Percentiles rank a stretch among this genome's conserved stretches.
phyloP scores from a whole-genome alignment of 1,284 basidiomycete species.

The Hortiboletus rubellus region DNA sequence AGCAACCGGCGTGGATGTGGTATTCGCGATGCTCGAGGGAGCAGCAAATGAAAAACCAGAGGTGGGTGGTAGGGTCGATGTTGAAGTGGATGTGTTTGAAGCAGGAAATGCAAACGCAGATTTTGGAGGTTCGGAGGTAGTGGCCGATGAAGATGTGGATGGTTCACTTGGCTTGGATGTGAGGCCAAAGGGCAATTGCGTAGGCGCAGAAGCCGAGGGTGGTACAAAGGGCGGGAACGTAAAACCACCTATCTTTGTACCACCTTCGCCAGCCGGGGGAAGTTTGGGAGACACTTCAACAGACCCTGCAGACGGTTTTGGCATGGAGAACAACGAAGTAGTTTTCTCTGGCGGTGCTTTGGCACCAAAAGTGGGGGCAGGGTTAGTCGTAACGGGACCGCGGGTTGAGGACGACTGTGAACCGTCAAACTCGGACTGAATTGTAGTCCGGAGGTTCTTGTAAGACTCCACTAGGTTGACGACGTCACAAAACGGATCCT shows the following conservation, averaged over 20 bases:
- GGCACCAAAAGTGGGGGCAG: conserved; percentile 7
- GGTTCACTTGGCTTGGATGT: conserved; percentile 23
- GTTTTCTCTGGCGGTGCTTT: conserved; percentile 23
- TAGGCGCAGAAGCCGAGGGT: conserved; percentile 17
- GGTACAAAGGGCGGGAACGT: conserved; percentile 25
- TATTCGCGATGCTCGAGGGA: conserved; percentile 6
- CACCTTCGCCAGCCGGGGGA: conserved; percentile 16
- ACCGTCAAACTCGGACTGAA: conserved; percentile 58
- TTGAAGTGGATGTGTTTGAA: conserved; percentile 8
- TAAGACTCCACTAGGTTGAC: conserved; percentile 64
- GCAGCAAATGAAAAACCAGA: conserved; percentile 15
- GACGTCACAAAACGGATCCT: conserved; percentile 78
- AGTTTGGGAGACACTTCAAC: conserved; percentile 6
- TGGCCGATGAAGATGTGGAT: conserved; percentile 8
- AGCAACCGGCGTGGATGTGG: conserved; percentile 2
- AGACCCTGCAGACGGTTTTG: conserved; percentile 37
- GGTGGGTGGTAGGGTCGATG: conserved; percentile 3
- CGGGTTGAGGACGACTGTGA: conserved; percentile 9
- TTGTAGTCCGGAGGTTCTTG: conserved; percentile 54
- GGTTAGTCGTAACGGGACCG: conserved; percentile 11
- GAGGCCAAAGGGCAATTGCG: conserved; percentile 18
- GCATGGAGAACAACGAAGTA: conserved; percentile 38
- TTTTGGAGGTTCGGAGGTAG: conserved; percentile 20
- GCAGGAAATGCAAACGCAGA: conserved; percentile 19
- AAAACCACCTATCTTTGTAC: conserved; percentile 21